Evolutionary conservation across 2,329 filamentous ascomycete genomes (phyloP), one percentile per base, ranked within the genome.

Genomic region (Botrytis squamosa): DNA sequence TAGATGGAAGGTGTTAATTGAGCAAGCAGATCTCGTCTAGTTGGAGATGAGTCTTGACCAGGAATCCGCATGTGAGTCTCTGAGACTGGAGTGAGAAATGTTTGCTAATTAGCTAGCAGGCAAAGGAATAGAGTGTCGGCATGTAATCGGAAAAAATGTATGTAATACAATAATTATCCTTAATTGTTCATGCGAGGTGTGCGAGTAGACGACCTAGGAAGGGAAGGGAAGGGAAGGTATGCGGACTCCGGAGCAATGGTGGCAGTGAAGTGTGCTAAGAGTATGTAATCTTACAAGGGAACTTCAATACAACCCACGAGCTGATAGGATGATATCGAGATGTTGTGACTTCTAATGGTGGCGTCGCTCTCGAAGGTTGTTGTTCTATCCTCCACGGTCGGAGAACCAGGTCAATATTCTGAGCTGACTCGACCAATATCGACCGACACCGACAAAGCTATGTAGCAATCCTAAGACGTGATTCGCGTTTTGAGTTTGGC

Each of bases 401-500:
- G 20, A 49, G 63, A 18, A 46, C n/a, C 16, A 65, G 63, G 42
- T 33, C 63, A 36, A 65, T 44, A 20, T 44, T 64, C 44, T 9
- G 38, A 44, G 62, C 60, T 66, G 63, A 46, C 63, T 42, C 20
- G 42, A 49, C 29, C 33, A 52, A 38, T 67, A 52, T 67, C 40
- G 33, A 49, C 64, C 44, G 68, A 40, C 55, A 57, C 52, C 52
- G 52, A 57, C 52, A 29, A 46, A 29, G 60, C 49, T 7, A 55
- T 55, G 68, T 63, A 70, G 63, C 40, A n/a, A 44, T 64, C 44
- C 49, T n/a, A 22, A 49, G 60, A 72, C 74, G 79, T 78, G 77
- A 78, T 78, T 77, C 77, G 78, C 76, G 77, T 77, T 75, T 77
- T 69, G 71, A 67, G 42, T 66, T 66, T n/a, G 36, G 40, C 38